Percentiles rank a stretch among this genome's conserved stretches.
These are phyloP conservation scores for Ogataea hybrid DNA, from an alignment of 1,139 yeast species.

Conservation along the genomic window DNA sequence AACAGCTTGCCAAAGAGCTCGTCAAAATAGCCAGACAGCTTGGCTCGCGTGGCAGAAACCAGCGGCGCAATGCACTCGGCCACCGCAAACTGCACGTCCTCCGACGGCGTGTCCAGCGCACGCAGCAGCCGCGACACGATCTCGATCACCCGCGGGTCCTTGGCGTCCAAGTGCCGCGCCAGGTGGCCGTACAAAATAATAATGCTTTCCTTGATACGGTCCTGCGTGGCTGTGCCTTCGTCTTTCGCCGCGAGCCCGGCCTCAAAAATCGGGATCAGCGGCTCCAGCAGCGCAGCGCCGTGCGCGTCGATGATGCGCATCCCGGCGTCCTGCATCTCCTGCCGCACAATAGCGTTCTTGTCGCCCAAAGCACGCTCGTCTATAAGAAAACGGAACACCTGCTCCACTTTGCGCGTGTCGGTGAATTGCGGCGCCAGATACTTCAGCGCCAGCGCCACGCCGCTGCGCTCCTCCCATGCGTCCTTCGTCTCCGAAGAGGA, in stretches of 20 bases:
- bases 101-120: conserved; percentile 85
- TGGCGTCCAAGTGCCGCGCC: conserved; percentile 70
- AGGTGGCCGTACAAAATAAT: conserved; percentile 85
- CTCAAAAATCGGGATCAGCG: conserved; percentile 77
- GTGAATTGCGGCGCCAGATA: conserved; percentile 52
- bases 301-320: conserved; percentile 61
- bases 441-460: conserved; percentile 68
- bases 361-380: conserved; percentile 70
- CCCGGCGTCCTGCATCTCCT: conserved; percentile 90
- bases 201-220: conserved; percentile 71
- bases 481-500: conserved; percentile 61
- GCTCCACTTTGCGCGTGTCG: conserved; percentile 39
- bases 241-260: conserved; percentile 47
- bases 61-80: conserved; percentile 84
- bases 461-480: conserved; percentile 82
- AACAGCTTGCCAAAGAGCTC: conserved; percentile 58
- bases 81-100: conserved; percentile 83
- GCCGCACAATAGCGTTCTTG: conserved; percentile 66
- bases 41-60: conserved; percentile 54
- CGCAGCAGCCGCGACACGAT: conserved; percentile 69
- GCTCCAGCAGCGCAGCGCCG: conserved; percentile 65
- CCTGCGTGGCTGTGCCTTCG: conserved; percentile 49
- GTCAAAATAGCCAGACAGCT: conserved; percentile 55
- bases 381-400: conserved; percentile 53
- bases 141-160: conserved; percentile 61